Evolutionary conservation across 2,329 filamentous ascomycete genomes (phyloP).

Genomic region (Cylindrodendrum hubeiense): DNA sequence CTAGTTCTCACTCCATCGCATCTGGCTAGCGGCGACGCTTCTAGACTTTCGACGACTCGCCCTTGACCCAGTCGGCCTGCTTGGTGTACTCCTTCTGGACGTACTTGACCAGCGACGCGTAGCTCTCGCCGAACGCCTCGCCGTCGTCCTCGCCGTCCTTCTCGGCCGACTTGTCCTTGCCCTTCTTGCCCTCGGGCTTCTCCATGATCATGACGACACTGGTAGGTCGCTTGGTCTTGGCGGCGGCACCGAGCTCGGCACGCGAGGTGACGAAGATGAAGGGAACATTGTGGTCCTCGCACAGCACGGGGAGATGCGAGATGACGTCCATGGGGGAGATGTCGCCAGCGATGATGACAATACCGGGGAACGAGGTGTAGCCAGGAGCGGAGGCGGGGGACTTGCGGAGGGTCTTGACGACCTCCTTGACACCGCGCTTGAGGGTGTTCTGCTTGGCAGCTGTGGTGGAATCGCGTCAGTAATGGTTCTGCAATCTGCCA

Average conservation of each 20-base stretch:
- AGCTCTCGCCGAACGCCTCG: constrained; percentile 73
- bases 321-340: constrained; percentile 99
- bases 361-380: constrained; percentile 72
- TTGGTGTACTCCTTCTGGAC: constrained; percentile 74
- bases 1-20: constrained; percentile 3
- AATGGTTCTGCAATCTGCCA: constrained; percentile 16
- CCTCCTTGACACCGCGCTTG: constrained; percentile 98
- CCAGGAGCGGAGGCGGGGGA: constrained; percentile 78
- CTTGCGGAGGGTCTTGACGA: constrained; percentile 98
- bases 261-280: constrained; percentile 96
- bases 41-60: constrained; percentile 48
- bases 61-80: constrained; percentile 64
- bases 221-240: constrained; percentile 94
- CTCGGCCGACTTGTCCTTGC: constrained; percentile 58
- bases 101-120: constrained; percentile 74
- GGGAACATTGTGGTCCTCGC: constrained; percentile 97
- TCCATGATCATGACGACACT: constrained; percentile 92
- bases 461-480: constrained; percentile 54
- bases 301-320: constrained; percentile 95
- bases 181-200: constrained; percentile 62
- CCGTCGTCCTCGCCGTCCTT: constrained; percentile 62
- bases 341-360: constrained; percentile 95
- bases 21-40: not conserved
- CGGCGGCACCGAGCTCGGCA: constrained; percentile 92
- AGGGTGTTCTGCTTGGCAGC: constrained; percentile 95